A percentile compares a stretch with the other conserved stretches of the same genome.
These are phyloP conservation scores for Podospora sp. DNA, from an alignment of 495 filamentous ascomycete species.

Conservation along the genomic window DNA sequence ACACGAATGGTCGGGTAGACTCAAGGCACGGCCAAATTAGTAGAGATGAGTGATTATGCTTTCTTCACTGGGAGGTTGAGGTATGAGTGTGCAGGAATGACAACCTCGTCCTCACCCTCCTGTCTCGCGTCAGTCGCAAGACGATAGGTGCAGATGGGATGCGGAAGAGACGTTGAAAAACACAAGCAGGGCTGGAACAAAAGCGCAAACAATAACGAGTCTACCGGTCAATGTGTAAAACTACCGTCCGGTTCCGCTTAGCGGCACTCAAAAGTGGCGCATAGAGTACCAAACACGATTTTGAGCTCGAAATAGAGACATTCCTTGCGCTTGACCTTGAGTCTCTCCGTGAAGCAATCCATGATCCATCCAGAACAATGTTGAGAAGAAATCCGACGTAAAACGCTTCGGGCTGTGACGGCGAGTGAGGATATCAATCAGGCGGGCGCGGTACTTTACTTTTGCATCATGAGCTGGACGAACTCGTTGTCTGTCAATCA, in stretches of 20 bases:
- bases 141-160: background rate
- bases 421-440: constrained; percentile 12
- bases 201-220: background rate
- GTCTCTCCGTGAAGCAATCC: constrained; percentile 15
- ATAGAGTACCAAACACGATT: constrained; percentile 15
- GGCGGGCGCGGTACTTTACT: constrained; percentile 55
- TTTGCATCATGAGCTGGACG: constrained; percentile 99
- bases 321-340: constrained; percentile 27
- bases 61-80: no score
- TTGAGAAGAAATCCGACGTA: constrained; percentile 29
- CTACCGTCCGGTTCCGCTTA: background rate
- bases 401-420: constrained; percentile 15
- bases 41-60: background rate
- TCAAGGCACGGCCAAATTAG: background rate
- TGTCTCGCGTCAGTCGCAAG: background rate
- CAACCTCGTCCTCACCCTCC: background rate
- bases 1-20: background rate
- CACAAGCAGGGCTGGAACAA: background rate
- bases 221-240: background rate
- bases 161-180: background rate
- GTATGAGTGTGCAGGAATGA: no score
- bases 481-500: constrained; percentile 88
- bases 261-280: background rate
- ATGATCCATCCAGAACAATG: constrained; percentile 29
- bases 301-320: constrained; percentile 17